Evolutionary conservation across 352 stramenopile genomes (phyloP).

Genomic region (Phytophthora sp.): DNA sequence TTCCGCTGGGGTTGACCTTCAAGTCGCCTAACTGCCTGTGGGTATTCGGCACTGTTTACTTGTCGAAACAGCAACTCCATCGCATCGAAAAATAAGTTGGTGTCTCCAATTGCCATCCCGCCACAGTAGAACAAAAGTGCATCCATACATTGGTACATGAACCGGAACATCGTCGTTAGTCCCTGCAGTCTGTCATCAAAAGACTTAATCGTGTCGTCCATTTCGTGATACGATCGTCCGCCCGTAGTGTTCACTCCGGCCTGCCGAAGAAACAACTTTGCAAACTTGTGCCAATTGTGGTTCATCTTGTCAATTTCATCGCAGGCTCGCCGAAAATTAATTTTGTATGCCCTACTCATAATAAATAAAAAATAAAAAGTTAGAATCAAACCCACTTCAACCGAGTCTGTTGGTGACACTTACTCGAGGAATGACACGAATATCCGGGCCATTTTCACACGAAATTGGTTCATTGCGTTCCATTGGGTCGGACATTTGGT

Average conservation of each 20-base stretch:
- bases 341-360: constrained; percentile 67
- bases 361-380: not conserved
- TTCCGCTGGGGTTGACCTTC: constrained; percentile 12
- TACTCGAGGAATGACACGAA: constrained; percentile 76
- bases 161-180: constrained; percentile 66
- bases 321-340: constrained; percentile 67
- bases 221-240: constrained; percentile 41
- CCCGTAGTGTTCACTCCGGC: constrained; percentile 18
- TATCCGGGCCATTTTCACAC: constrained; percentile 68
- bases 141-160: constrained; percentile 87
- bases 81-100: constrained; percentile 76
- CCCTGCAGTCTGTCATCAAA: constrained; percentile 34
- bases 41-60: constrained; percentile 66
- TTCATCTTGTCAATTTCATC: constrained; percentile 54
- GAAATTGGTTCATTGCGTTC: constrained; percentile 38
- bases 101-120: constrained; percentile 76
- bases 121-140: constrained; percentile 78
- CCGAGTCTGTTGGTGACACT: constrained; percentile 8
- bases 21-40: constrained; percentile 51
- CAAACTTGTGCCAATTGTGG: constrained; percentile 62
- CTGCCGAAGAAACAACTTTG: constrained; percentile 53
- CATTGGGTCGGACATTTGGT: too few relatives aligned
- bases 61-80: constrained; percentile 83
- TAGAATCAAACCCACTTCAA: not conserved
- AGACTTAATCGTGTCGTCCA: constrained; percentile 54